Percentiles rank a stretch among this genome's conserved stretches.
Evolutionary conservation across 2,329 filamentous ascomycete genomes (phyloP).

Genomic region (Fusarium longipes): DNA sequence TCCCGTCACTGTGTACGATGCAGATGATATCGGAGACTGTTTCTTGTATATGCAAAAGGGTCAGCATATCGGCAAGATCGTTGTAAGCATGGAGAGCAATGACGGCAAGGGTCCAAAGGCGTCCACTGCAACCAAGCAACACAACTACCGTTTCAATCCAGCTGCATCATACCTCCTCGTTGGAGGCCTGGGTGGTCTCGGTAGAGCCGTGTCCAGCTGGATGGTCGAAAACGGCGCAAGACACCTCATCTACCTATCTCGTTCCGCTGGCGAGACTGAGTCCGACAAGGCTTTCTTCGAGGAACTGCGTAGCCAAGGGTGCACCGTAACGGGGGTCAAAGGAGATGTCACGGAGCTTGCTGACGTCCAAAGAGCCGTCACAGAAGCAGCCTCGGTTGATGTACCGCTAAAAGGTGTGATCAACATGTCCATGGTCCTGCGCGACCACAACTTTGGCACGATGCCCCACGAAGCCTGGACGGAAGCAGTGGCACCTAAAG

Average conservation of each 20-base stretch:
- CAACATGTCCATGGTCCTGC: conserved; percentile 9
- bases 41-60: conserved; percentile 16
- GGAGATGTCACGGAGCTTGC: conserved; percentile 4
- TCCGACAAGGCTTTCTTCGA: background rate
- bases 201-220: conserved; percentile 4
- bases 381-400: conserved; percentile 2
- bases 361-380: conserved; percentile 3
- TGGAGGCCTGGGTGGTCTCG: conserved; percentile 19
- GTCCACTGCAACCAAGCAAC: background rate
- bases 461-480: background rate
- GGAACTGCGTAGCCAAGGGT: conserved; percentile 1
- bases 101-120: background rate
- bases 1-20: background rate
- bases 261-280: conserved; percentile 4
- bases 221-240: conserved; percentile 15
- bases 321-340: background rate
- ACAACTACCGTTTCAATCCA: conserved; percentile 1
- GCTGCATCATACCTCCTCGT: conserved; percentile 42
- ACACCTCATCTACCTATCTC: conserved; percentile 11
- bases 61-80: conserved; percentile 20
- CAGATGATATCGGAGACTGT: conserved; percentile 4
- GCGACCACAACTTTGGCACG: background rate
- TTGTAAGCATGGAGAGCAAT: background rate
- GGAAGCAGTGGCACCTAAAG: background rate
- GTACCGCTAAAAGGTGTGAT: conserved; percentile 1